phyloP scores from a whole-genome alignment of 352 stramenopile genomes.

The Globisporangium viniferum region DNA sequence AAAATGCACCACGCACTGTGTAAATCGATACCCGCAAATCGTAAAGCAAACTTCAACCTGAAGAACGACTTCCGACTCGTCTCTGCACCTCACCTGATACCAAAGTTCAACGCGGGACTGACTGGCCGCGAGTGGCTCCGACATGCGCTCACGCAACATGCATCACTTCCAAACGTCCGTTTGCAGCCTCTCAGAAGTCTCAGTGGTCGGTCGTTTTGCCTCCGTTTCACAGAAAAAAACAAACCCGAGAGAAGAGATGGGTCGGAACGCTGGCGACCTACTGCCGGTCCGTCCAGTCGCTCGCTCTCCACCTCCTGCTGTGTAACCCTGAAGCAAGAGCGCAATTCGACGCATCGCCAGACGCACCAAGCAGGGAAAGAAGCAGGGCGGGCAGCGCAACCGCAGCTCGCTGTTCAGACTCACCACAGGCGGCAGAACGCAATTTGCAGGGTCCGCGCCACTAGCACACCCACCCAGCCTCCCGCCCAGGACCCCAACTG shows the following conservation, averaged over 20 bases:
- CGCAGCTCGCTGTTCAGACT: not conserved
- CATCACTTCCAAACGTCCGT: not conserved
- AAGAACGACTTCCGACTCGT: not conserved
- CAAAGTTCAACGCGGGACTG: not conserved
- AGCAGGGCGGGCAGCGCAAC: not conserved
- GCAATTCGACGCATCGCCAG: not conserved
- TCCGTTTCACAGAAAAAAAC: not conserved
- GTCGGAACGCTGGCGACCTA: not conserved
- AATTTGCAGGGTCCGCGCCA: not conserved
- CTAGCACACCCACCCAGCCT: not conserved
- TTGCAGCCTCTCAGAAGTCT: not conserved
- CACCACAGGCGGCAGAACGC: not conserved
- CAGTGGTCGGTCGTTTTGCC: conserved; percentile 2
- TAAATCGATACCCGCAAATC: too few species aligned
- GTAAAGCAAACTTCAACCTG: not conserved
- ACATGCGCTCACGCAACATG: not conserved
- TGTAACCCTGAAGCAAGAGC: not conserved
- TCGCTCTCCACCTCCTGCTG: not conserved
- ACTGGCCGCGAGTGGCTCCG: not conserved
- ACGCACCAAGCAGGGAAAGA: not conserved
- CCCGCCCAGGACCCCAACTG: not conserved
- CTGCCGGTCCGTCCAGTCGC: not conserved
- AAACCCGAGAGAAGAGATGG: not conserved
- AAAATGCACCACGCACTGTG: too few species aligned
- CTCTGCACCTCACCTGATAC: not conserved